Evolutionary conservation across 2,329 filamentous ascomycete genomes (phyloP).

Genomic region (Aschersonia sp.): DNA sequence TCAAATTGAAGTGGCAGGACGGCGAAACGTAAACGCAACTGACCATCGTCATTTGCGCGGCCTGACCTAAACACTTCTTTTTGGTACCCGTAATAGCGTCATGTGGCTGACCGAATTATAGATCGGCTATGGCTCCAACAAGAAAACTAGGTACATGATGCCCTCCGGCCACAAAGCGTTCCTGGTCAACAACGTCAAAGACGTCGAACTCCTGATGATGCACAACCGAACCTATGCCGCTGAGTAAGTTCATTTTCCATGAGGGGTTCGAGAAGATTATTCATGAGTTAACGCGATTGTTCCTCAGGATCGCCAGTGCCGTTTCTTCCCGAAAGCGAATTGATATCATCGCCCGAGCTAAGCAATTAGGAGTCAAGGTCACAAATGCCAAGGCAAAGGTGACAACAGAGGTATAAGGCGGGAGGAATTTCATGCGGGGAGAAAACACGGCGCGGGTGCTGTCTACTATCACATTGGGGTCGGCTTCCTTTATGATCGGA

Average conservation of each 20-base stretch:
- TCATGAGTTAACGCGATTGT: not conserved
- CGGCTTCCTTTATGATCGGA: too few relatives aligned
- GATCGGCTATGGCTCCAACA: constrained; percentile 99
- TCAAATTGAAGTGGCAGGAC: too few relatives aligned
- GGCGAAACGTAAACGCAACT: too few relatives aligned
- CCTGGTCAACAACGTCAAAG: constrained; percentile 92
- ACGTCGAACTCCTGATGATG: constrained; percentile 97
- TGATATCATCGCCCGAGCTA: constrained; percentile 92
- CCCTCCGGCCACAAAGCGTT: constrained; percentile 99
- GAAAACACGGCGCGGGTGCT: too few relatives aligned
- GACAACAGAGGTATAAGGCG: constrained; percentile 70
- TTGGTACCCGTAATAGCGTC: not conserved
- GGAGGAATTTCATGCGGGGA: too few relatives aligned
- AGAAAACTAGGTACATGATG: constrained; percentile 98
- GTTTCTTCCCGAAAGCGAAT: constrained; percentile 98
- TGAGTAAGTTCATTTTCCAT: constrained; percentile 57
- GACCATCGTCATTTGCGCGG: too few relatives aligned
- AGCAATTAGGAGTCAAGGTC: constrained; percentile 98
- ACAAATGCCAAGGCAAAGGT: constrained; percentile 99
- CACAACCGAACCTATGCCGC: constrained; percentile 99
- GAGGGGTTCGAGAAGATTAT: too few relatives aligned
- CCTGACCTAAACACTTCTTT: not conserved
- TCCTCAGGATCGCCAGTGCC: constrained; percentile 80
- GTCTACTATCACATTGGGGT: too few relatives aligned
- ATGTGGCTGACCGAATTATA: constrained; percentile 20